phyloP scores from a whole-genome alignment of 805 yeast species.

The Monosporozyma aerobia region DNA sequence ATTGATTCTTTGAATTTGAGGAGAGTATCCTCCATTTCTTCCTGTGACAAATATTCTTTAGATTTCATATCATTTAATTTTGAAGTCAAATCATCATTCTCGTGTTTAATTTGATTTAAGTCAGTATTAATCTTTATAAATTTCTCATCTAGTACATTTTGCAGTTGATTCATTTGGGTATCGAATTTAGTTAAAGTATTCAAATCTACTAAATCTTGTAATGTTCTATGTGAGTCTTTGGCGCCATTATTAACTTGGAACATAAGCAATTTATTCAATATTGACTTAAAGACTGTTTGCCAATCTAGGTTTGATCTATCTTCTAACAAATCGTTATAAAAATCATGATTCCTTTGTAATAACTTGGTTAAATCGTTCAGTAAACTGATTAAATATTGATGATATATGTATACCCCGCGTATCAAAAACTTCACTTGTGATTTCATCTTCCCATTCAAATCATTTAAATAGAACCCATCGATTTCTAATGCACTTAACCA shows the following conservation, averaged over 20 bases:
- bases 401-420: not conserved
- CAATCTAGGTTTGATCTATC: not conserved
- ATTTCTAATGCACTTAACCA: constrained; percentile 43
- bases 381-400: not conserved
- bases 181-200: not conserved
- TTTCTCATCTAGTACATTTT: constrained; percentile 3
- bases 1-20: constrained; percentile 20
- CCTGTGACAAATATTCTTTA: constrained; percentile 6
- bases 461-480: constrained; percentile 29
- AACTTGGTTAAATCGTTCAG: not conserved
- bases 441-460: not conserved
- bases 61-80: not conserved
- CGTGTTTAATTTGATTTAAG: constrained; percentile 12
- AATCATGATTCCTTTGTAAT: not conserved
- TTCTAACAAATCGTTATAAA: not conserved
- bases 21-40: constrained; percentile 19
- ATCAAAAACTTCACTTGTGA: not conserved
- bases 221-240: not conserved
- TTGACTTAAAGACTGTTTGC: not conserved
- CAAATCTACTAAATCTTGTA: not conserved
- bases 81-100: not conserved
- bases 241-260: not conserved
- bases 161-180: not conserved
- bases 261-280: not conserved
- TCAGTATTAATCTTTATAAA: constrained; percentile 11